Conservation (phyloP, 2,329 filamentous ascomycete species). For the Bretziella fagacearum region DNA sequence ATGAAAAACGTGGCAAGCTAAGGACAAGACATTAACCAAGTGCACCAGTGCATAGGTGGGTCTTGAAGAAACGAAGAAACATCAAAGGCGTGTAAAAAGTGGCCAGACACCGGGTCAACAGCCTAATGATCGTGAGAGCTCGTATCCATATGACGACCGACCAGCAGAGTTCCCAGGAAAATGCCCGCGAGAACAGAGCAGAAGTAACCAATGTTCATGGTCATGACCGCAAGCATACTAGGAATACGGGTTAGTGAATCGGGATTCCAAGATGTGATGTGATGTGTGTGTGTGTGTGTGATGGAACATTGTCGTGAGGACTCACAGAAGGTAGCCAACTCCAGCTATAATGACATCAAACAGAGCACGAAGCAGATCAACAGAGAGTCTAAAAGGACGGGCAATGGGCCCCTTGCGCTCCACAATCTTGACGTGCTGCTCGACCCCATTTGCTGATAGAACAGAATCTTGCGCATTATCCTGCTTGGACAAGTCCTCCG, state of each 20-base stretch:
- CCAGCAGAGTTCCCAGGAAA: conserved; percentile 70
- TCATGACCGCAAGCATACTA: conserved; percentile 89
- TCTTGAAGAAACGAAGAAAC: background rate
- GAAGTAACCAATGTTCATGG: conserved; percentile 73
- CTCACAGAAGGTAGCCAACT: conserved; percentile 74
- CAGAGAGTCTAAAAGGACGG: conserved; percentile 64
- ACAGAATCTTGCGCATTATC: conserved; percentile 46
- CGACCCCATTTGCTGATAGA: conserved; percentile 58
- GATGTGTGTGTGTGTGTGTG: too few species aligned
- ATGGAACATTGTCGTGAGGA: too few species aligned
- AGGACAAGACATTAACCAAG: background rate
- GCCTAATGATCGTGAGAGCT: conserved; percentile 4
- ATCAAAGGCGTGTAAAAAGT: background rate
- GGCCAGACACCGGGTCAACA: background rate
- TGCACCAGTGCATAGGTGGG: background rate
- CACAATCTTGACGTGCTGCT: conserved; percentile 65
- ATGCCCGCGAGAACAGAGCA: conserved; percentile 60
- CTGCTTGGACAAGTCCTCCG: conserved; percentile 41
- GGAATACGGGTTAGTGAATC: too few species aligned
- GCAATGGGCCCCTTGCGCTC: conserved; percentile 34
- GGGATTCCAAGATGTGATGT: conserved; percentile 3
- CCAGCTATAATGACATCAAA: conserved; percentile 58
- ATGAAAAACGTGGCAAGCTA: background rate
- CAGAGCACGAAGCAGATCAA: conserved; percentile 56
- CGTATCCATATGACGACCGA: conserved; percentile 46